These are phyloP conservation scores for sorghum (Sorghum bicolor) DNA, from an alignment of 176 grass and related monocot genomes.

Conservation along the genomic window DNA sequence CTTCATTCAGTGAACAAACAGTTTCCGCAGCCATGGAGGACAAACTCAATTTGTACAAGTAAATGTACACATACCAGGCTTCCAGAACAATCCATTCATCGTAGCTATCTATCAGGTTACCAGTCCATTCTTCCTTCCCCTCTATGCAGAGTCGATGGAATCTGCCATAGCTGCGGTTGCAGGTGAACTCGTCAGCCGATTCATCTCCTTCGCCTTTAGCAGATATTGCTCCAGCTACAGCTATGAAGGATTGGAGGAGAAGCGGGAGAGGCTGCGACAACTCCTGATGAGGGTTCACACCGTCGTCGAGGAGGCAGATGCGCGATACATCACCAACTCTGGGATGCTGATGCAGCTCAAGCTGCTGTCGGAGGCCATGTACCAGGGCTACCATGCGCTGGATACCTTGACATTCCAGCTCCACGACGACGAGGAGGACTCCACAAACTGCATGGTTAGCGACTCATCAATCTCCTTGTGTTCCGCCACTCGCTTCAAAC, in stretches of 20 bases:
- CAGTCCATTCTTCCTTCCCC: no score
- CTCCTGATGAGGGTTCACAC: slow-evolving; percentile 1
- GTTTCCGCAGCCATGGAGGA: no score
- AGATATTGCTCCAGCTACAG: background rate
- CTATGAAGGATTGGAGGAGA: background rate
- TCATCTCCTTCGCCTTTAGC: background rate
- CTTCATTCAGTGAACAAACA: no score
- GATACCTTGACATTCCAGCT: background rate
- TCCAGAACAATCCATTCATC: no score
- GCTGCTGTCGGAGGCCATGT: slow-evolving; percentile 9
- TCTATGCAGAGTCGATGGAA: background rate
- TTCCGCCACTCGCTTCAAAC: background rate
- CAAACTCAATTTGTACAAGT: no score
- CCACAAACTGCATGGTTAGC: background rate
- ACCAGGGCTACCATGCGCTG: background rate
- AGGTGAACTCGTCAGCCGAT: background rate
- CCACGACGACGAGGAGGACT: background rate
- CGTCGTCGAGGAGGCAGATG: slow-evolving; percentile 8
- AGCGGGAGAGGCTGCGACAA: background rate
- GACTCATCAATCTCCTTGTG: background rate
- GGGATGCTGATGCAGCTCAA: slow-evolving; percentile 19
- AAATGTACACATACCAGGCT: no score
- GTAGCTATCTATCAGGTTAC: no score
- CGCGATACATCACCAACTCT: background rate
- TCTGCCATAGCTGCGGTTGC: background rate